Base-by-base conservation (phyloP, 75 land plant species). In the Picea glauca region DNA sequence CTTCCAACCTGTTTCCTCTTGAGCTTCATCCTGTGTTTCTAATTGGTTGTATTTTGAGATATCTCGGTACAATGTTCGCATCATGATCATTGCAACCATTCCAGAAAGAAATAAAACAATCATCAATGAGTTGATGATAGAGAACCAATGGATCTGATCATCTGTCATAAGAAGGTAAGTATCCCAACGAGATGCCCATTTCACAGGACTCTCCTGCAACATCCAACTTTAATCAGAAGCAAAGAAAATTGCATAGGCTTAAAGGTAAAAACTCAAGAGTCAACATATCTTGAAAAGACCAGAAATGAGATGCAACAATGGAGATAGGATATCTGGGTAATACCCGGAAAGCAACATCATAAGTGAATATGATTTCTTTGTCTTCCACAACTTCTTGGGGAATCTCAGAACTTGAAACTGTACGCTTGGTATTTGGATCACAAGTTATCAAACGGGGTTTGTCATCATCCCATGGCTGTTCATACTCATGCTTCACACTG, bases 61-160 rank as follows among this genome's bases (percentile, higher is more conserved):
- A 74, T 91, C 93, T 21, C 93, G 80, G 63, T 90, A 92, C n/a
- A 91, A 79, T 26, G 93, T 91, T 21, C 93, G 81, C 79, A 91
- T 75, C 93, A 90, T 91, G 77, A 91, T 91, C 93, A 91, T 90
- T n/a, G 93, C 93, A 1, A 91, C 88, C 90, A 90, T 87, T 30
- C 93, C 88, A 2, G 90, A 87, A 30, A 90, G 84, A 84, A 91
- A 91, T 46, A 91, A 63, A 18, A 85, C 90, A 62, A 90, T 89
- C 92, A 90, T 89, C 17, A 89, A 84, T 21, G 92, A 90, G 78
- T 90, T 90, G 31, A 90, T 81, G 43, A 90, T 90, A 20, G 92
- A 90, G 76, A 90, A 90, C 92, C 92, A 90, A 79, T 89, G 92
- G 78, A 90, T 90, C 72, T 90, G 92, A 50, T 89, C 86, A 80